Evolutionary conservation across 345 rosid genomes (phyloP).

Genomic region (Draba incana): DNA sequence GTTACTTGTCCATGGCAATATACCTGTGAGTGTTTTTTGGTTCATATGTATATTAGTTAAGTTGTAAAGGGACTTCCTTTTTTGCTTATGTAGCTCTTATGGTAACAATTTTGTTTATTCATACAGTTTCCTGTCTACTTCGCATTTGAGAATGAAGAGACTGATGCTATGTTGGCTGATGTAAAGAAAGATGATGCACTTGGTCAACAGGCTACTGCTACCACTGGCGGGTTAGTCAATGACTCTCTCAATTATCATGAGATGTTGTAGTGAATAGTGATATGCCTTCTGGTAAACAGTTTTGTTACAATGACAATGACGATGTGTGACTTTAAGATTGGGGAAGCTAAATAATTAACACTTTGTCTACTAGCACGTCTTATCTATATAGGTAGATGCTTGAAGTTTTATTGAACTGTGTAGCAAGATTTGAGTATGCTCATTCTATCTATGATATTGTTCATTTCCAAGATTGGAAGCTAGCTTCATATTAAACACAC

Average conservation of each 20-base stretch:
- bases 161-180: conserved; percentile 75
- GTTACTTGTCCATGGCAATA: conserved; percentile 66
- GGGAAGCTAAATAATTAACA: conserved; percentile 9
- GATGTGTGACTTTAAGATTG: conserved; percentile 22
- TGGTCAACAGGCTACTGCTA: conserved; percentile 96
- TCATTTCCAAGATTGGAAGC: neutral
- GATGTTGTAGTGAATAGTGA: too few relatives aligned
- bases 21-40: conserved; percentile 70
- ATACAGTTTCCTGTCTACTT: conserved; percentile 94
- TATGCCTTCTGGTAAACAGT: neutral
- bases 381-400: conserved; percentile 14
- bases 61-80: neutral
- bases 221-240: conserved; percentile 89
- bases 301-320: neutral
- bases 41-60: neutral
- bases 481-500: too few relatives aligned
- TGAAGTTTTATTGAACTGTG: conserved; percentile 9
- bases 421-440: neutral
- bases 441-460: conserved; percentile 11
- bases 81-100: conserved; percentile 3
- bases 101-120: conserved; percentile 9
- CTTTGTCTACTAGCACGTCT: conserved; percentile 20
- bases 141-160: conserved; percentile 88
- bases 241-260: neutral
- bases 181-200: conserved; percentile 80